Base-by-base conservation (phyloP, 192 early-diverging fungal species). In the Mortierella alpina region DNA sequence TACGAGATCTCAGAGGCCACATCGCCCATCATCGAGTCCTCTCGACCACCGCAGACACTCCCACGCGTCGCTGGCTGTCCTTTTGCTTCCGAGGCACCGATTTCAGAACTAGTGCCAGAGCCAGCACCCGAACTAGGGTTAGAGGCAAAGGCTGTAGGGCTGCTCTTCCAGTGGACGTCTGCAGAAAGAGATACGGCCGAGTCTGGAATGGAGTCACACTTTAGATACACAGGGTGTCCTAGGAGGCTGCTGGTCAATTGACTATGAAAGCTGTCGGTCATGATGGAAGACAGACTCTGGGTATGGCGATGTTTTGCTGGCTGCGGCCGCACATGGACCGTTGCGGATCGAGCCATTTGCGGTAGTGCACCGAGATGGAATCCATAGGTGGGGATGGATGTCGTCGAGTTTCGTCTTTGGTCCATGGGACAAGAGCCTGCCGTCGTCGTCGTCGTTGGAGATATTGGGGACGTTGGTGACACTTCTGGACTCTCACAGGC, bases 241-340 rank as follows among this genome's bases (percentile, higher is more conserved):
- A 49, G 41, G 5, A 58, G n/a, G 15, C 31, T 39, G 23, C 39
- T 53, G 12, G 18, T 57, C 9, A 53, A 12, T 6, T 41, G 53
- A 50, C 14, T 31, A 0, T 18, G 39, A 20, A 68, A 13, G 13
- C 45, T 17, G 17, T 71, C 69, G n/a, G 76, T 66, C 44, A 79
- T 47, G 50, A 79, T 72, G 45, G 69, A 71, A 4, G 76, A 79
- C 57, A 70, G 62, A 51, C 76, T 79, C 40, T 79, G 76, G 4
- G 76, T 57, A 18, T 79, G 76, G 3, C 69, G 67, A 62, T 72
- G 76, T 44, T 52, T 60, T 42, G 48, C 68, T 52, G 58, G 22
- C 39, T 41, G 59, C 48, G 40, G 49, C 7, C 57, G 53, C 1
- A 20, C 50, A 20, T 51, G 72, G 0, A 57, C 17, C 6, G 72